Evolutionary conservation across 2,329 filamentous ascomycete genomes (phyloP).

Genomic region (Microthyrium microscopicum): DNA sequence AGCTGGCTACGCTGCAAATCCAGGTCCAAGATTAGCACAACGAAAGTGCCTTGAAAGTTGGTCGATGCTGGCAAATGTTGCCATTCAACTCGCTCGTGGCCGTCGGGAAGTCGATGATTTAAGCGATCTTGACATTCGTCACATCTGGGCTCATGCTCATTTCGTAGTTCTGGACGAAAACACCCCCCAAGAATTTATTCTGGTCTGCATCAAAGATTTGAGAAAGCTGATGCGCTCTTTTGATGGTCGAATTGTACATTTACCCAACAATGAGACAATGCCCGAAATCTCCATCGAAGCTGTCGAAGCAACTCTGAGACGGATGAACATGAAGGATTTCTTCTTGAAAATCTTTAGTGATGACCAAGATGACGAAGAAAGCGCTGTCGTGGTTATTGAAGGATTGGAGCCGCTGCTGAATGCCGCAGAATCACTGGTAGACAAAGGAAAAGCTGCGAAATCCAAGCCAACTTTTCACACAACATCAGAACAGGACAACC

Average conservation of each 20-base stretch:
- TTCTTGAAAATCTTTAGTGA: constrained; percentile 81
- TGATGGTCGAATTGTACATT: constrained; percentile 35
- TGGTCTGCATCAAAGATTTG: constrained; percentile 47
- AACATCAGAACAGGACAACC: background rate
- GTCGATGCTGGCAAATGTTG: constrained; percentile 39
- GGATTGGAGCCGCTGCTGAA: constrained; percentile 84
- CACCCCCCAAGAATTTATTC: constrained; percentile 39
- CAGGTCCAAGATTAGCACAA: constrained; percentile 34
- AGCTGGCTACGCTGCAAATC: constrained; percentile 38
- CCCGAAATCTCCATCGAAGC: constrained; percentile 68
- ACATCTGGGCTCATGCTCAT: constrained; percentile 50
- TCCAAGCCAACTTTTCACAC: no score
- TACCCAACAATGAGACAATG: constrained; percentile 80
- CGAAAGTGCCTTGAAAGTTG: constrained; percentile 44
- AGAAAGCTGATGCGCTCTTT: constrained; percentile 34
- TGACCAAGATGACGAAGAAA: constrained; percentile 60
- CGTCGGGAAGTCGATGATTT: constrained; percentile 12
- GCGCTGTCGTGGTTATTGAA: constrained; percentile 75
- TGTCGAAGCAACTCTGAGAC: constrained; percentile 78
- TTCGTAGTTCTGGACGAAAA: constrained; percentile 41
- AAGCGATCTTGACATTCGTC: constrained; percentile 37
- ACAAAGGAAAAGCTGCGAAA: no score
- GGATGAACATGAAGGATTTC: constrained; percentile 90
- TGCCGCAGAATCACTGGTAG: no score
- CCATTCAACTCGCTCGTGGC: constrained; percentile 26